Percentiles rank a stretch among this genome's conserved stretches.
These are phyloP conservation scores for Psilocybe sp. DNA, from an alignment of 768 basidiomycete genomes.

Conservation along the genomic window DNA sequence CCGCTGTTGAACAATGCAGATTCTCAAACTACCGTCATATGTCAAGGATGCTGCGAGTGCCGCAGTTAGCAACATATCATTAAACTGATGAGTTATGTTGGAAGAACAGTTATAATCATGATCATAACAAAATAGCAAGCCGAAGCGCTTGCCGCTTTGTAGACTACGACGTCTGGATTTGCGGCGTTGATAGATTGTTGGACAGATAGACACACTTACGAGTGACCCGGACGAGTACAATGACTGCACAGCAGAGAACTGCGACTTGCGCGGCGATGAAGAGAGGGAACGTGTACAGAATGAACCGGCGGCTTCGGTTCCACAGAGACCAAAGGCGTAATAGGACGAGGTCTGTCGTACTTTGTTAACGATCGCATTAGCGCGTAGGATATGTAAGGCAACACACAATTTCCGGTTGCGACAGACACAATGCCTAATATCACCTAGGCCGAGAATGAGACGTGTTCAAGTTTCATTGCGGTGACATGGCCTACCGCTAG, in stretches of 20 bases:
- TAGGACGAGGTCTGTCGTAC: slow-evolving; percentile 31
- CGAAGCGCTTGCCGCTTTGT: too few relatives aligned
- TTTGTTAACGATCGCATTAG: neutral
- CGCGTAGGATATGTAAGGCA: neutral
- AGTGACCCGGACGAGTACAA: slow-evolving; percentile 21
- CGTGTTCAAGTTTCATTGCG: neutral
- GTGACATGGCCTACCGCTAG: slow-evolving; percentile 3
- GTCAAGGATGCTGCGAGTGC: neutral
- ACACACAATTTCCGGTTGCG: slow-evolving; percentile 32
- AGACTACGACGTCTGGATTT: too few relatives aligned
- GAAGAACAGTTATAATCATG: too few relatives aligned
- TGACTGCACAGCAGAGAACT: slow-evolving; percentile 18
- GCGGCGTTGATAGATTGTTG: neutral
- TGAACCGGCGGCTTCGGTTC: slow-evolving; percentile 21
- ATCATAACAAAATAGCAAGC: too few relatives aligned
- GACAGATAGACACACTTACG: slow-evolving; percentile 15
- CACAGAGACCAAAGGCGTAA: slow-evolving; percentile 39
- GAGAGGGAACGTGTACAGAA: slow-evolving; percentile 24
- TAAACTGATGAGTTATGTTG: too few relatives aligned
- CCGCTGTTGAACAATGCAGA: slow-evolving; percentile 8
- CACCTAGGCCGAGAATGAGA: slow-evolving; percentile 12
- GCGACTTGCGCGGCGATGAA: slow-evolving; percentile 28
- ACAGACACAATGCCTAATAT: slow-evolving; percentile 33
- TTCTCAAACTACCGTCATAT: neutral
- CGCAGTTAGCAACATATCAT: neutral